Percentiles rank a stretch among this genome's conserved stretches.
Evolutionary conservation across 1,139 yeast species (phyloP).

Genomic region (Saccharomyces hybrid): DNA sequence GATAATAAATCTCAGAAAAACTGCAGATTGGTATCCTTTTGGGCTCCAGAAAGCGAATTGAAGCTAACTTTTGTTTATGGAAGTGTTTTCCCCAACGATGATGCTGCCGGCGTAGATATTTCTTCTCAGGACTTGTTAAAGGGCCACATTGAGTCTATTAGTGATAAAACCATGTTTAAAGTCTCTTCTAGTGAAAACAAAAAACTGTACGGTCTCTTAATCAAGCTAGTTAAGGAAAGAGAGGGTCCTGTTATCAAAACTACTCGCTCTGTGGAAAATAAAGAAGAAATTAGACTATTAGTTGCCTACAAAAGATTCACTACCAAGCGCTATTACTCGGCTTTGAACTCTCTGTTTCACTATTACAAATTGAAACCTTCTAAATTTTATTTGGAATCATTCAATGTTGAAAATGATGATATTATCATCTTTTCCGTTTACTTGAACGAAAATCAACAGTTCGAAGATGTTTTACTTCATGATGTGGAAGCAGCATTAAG

Average conservation of each 20-base stretch:
- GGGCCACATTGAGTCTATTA: constrained; percentile 53
- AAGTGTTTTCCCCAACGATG: constrained; percentile 44
- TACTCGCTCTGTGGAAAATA: constrained; percentile 62
- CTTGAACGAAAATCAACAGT: constrained; percentile 43
- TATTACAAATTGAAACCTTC: constrained; percentile 82
- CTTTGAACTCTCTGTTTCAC: constrained; percentile 78
- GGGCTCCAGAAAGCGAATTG: constrained; percentile 57
- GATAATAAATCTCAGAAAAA: constrained; percentile 37
- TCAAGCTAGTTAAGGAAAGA: constrained; percentile 60
- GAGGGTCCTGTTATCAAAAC: constrained; percentile 93
- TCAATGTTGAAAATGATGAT: constrained; percentile 48
- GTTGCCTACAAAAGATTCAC: constrained; percentile 83
- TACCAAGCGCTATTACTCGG: constrained; percentile 81
- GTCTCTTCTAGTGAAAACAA: constrained; percentile 79
- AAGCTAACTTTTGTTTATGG: constrained; percentile 83
- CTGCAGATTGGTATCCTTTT: constrained; percentile 78
- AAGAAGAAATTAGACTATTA: constrained; percentile 74
- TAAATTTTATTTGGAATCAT: constrained; percentile 90
- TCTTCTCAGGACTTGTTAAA: constrained; percentile 27
- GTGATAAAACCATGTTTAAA: constrained; percentile 72
- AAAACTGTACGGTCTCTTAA: constrained; percentile 62
- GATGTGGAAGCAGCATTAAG: constrained; percentile 64
- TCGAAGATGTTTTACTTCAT: constrained; percentile 30
- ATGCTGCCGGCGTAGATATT: constrained; percentile 36
- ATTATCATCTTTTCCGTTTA: constrained; percentile 81